phyloP scores from a whole-genome alignment of 176 grass and related monocot genomes.

The Zea luxurians region DNA sequence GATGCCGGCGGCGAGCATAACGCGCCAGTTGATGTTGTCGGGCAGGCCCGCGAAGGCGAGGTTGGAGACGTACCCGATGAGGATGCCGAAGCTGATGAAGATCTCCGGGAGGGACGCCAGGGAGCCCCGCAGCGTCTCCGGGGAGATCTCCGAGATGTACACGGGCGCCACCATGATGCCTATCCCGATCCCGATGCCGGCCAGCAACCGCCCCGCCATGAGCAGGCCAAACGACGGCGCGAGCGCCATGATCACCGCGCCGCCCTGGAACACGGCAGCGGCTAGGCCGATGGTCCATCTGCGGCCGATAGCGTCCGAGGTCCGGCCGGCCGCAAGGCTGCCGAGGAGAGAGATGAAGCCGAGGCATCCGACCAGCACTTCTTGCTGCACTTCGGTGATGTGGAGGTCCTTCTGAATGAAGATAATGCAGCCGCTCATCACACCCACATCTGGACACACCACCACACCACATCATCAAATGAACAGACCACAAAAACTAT shows the following conservation, averaged over 20 bases:
- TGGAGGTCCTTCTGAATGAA: constrained; percentile 78
- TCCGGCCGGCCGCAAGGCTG: constrained; percentile 56
- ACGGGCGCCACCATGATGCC: constrained; percentile 78
- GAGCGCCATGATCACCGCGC: constrained; percentile 56
- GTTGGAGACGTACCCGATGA: constrained; percentile 77
- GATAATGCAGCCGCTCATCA: constrained; percentile 78
- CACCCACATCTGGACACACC: constrained; percentile 52
- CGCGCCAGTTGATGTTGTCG: constrained; percentile 57
- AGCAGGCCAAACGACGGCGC: constrained; percentile 61
- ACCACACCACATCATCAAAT: background rate
- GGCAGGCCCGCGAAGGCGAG: constrained; percentile 53
- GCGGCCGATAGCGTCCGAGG: constrained; percentile 59
- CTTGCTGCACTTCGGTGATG: constrained; percentile 69
- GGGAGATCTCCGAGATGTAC: constrained; percentile 79
- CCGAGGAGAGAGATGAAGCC: constrained; percentile 72
- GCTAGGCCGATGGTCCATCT: constrained; percentile 80
- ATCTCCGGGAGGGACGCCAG: constrained; percentile 72
- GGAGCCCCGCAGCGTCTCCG: constrained; percentile 51
- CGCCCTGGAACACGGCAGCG: constrained; percentile 61
- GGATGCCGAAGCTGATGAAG: constrained; percentile 75
- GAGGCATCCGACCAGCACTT: constrained; percentile 67
- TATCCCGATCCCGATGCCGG: constrained; percentile 68
- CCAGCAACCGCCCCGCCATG: constrained; percentile 64
- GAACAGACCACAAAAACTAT: background rate
- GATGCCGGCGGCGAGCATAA: constrained; percentile 67